Evolutionary conservation across 2,329 filamentous ascomycete species (phyloP).

Genomic region (Fusarium sp.): DNA sequence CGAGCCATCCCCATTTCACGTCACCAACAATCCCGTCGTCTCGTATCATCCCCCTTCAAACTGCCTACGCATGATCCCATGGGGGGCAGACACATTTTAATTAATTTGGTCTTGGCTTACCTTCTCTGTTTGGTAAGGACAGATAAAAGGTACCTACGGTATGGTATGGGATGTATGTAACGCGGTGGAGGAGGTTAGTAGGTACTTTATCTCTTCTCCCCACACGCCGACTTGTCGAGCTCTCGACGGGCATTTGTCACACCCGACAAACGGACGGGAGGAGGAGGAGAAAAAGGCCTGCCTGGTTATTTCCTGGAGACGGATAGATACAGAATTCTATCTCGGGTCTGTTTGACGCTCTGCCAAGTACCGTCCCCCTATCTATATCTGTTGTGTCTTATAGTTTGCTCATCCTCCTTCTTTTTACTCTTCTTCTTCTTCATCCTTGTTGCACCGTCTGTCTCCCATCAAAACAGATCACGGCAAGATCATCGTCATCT

Average conservation of each 20-base stretch:
- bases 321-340: background rate
- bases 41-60: slow-evolving; percentile 12
- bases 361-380: background rate
- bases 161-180: background rate
- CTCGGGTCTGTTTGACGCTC: background rate
- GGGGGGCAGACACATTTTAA: slow-evolving; percentile 22
- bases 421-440: background rate
- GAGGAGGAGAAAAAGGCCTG: background rate
- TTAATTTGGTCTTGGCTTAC: slow-evolving; percentile 8
- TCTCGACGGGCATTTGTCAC: background rate
- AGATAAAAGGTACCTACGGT: background rate
- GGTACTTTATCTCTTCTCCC: background rate
- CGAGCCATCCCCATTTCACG: background rate
- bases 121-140: background rate
- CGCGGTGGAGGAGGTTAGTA: background rate
- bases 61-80: slow-evolving; percentile 1
- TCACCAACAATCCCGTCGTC: background rate
- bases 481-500: background rate
- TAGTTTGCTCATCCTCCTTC: background rate
- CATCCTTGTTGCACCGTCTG: background rate
- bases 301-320: background rate
- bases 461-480: background rate
- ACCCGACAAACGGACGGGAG: background rate
- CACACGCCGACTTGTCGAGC: background rate
- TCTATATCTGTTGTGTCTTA: background rate